These are phyloP conservation scores for Smittium mucronatum DNA, from an alignment of 371 early-diverging fungal species.

Conservation along the genomic window DNA sequence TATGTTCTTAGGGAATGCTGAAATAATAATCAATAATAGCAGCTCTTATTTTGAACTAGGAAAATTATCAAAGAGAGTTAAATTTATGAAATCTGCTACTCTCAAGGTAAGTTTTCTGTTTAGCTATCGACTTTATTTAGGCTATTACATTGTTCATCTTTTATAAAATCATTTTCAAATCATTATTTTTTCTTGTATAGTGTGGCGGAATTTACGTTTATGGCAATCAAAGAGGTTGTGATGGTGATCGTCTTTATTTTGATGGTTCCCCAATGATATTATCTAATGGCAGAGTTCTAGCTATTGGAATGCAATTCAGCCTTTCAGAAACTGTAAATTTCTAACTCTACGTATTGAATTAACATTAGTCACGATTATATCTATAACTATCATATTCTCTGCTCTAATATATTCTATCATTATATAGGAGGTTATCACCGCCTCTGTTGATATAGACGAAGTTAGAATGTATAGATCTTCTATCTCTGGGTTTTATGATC, in stretches of 20 bases:
- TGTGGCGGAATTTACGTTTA: slow-evolving; percentile 90
- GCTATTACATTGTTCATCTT: background rate
- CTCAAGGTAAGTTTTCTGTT: slow-evolving; percentile 37
- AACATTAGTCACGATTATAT: background rate
- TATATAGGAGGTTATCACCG: slow-evolving; percentile 64
- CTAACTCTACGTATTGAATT: background rate
- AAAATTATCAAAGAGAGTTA: slow-evolving; percentile 70
- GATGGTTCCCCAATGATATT: slow-evolving; percentile 88
- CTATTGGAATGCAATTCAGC: slow-evolving; percentile 87
- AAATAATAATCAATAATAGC: slow-evolving; percentile 87
- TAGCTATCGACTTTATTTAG: background rate
- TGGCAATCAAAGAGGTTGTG: slow-evolving; percentile 94
- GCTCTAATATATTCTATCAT: background rate
- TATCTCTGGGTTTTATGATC: slow-evolving; percentile 67
- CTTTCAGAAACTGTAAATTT: slow-evolving; percentile 55
- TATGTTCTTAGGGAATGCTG: slow-evolving; percentile 87
- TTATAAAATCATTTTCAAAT: background rate
- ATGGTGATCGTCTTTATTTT: slow-evolving; percentile 95
- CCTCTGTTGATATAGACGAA: slow-evolving; percentile 81
- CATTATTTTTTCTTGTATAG: background rate
- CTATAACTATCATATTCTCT: background rate
- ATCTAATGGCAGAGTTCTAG: slow-evolving; percentile 79
- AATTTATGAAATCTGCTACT: slow-evolving; percentile 80
- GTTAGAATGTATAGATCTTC: slow-evolving; percentile 69
- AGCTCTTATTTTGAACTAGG: slow-evolving; percentile 85